phyloP scores from a whole-genome alignment of 805 yeast species.

The Schizosaccharomyces octosporus region DNA sequence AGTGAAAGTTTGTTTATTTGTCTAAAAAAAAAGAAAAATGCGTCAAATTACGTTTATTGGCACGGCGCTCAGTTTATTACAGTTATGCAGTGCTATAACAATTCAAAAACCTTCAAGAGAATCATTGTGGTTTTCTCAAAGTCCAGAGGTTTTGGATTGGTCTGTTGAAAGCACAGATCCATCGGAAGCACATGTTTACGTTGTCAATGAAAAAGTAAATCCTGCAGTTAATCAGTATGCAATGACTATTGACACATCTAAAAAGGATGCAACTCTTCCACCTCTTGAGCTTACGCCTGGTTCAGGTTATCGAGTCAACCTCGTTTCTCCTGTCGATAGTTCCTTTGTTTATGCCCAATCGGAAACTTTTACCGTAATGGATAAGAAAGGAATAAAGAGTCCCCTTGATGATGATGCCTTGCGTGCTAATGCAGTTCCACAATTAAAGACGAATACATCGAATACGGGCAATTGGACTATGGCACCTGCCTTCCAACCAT shows the following conservation, averaged over 20 bases:
- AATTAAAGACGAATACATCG: no score
- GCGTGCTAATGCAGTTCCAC: no score
- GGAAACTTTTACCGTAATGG: neutral
- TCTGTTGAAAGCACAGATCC: neutral
- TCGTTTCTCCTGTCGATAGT: neutral
- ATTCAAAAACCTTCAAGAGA: neutral
- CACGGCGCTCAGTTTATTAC: no score
- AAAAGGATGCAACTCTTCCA: neutral
- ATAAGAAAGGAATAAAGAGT: neutral
- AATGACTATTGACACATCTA: neutral
- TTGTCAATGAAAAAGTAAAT: neutral
- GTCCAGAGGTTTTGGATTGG: neutral
- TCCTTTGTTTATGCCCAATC: neutral
- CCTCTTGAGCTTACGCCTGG: neutral
- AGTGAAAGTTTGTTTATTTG: no score
- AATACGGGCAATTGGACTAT: no score
- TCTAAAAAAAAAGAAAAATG: no score
- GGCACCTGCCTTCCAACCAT: no score
- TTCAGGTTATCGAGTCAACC: neutral
- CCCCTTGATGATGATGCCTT: no score
- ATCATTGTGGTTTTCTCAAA: neutral
- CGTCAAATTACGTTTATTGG: no score
- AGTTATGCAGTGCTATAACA: neutral
- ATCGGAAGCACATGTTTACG: neutral
- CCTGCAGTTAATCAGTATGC: neutral